Percentiles rank a stretch among this genome's conserved stretches.
These are phyloP conservation scores for Malassezia sp. DNA, from an alignment of 1,284 basidiomycete species.

Conservation along the genomic window DNA sequence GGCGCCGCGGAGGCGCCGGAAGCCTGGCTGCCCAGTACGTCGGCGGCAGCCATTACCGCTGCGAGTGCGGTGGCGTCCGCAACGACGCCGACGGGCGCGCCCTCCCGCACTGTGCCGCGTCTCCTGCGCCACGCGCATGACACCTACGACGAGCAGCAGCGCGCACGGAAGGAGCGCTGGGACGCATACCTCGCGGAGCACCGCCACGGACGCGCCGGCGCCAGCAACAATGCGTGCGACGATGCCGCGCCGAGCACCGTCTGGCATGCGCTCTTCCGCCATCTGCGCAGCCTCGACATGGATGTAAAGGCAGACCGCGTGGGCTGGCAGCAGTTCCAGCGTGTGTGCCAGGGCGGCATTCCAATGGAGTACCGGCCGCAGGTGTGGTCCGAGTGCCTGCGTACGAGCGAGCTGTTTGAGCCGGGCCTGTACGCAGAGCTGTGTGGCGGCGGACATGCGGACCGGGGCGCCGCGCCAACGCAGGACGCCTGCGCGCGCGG, in stretches of 20 bases:
- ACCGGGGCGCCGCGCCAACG: too few relatives aligned
- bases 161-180: slow-evolving; percentile 67
- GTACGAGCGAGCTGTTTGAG: slow-evolving; percentile 77
- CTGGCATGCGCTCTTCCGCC: slow-evolving; percentile 48
- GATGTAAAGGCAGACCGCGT: slow-evolving; percentile 56
- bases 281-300: slow-evolving; percentile 48
- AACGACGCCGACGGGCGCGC: not conserved
- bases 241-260: slow-evolving; percentile 19
- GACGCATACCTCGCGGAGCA: slow-evolving; percentile 63
- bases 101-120: slow-evolving; percentile 19
- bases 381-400: slow-evolving; percentile 77
- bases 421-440: slow-evolving; percentile 83
- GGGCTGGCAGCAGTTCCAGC: slow-evolving; percentile 66
- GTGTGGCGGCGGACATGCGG: slow-evolving; percentile 53
- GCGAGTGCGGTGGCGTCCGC: not conserved
- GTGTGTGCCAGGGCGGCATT: slow-evolving; percentile 69
- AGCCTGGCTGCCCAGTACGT: too few relatives aligned
- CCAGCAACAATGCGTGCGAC: too few relatives aligned
- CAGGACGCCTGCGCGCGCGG: too few relatives aligned
- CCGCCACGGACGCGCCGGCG: too few relatives aligned
- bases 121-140: slow-evolving; percentile 70
- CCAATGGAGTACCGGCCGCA: slow-evolving; percentile 78
- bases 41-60: too few relatives aligned
- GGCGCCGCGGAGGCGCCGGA: too few relatives aligned
- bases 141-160: slow-evolving; percentile 74